A percentile compares a stretch with the other conserved stretches of the same genome.
Conservation (phyloP, 352 stramenopile genomes). For the Globisporangium canariense region DNA sequence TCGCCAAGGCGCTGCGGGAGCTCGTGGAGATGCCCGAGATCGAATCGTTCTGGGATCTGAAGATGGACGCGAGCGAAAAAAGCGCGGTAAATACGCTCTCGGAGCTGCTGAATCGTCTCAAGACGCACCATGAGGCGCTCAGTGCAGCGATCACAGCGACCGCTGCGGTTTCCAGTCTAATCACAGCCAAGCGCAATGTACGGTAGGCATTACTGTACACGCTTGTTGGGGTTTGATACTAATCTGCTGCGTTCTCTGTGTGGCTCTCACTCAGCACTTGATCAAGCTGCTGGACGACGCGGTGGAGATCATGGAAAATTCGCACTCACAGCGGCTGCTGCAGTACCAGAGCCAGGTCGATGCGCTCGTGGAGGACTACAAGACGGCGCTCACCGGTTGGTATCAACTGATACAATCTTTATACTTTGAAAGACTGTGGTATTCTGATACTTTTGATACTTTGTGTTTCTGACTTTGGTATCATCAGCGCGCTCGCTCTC, state of each 20-base stretch:
- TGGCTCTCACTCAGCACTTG: conserved; percentile 20
- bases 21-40: conserved; percentile 16
- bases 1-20: conserved; percentile 16
- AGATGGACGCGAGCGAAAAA: conserved; percentile 16
- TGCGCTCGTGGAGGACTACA: conserved; percentile 28
- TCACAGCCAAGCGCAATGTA: conserved; percentile 23
- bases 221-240: background rate
- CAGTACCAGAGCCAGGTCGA: conserved; percentile 30
- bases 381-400: conserved; percentile 25
- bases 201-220: background rate
- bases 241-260: too few species aligned
- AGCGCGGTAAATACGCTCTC: conserved; percentile 7
- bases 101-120: conserved; percentile 8
- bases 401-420: background rate
- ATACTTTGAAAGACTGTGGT: too few species aligned
- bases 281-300: conserved; percentile 33
- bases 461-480: background rate
- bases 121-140: conserved; percentile 6
- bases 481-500: conserved; percentile 30
- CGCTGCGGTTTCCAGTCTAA: conserved; percentile 17
- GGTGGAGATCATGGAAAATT: conserved; percentile 33
- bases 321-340: conserved; percentile 27
- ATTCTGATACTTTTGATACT: background rate
- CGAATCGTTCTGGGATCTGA: conserved; percentile 18
- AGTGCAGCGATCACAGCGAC: background rate